phyloP scores from a whole-genome alignment of 2,329 filamentous ascomycete species.

The Colletotrichum tamarilloi region DNA sequence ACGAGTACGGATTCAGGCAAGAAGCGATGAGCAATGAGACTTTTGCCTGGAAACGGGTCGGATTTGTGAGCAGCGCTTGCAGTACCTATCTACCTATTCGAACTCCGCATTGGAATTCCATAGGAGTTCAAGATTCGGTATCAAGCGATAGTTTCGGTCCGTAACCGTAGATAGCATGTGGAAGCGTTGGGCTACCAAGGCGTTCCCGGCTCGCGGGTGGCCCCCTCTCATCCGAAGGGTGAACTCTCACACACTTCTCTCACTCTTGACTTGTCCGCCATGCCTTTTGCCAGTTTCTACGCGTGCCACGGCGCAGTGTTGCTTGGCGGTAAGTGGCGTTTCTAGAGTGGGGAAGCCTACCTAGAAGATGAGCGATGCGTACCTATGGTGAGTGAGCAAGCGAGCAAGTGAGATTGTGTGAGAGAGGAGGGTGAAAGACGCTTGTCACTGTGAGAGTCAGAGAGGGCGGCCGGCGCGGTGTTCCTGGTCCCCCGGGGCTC shows the following conservation, averaged over 20 bases:
- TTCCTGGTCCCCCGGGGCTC: not conserved
- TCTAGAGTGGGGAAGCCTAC: not conserved
- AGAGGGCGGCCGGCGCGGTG: slow-evolving; percentile 2
- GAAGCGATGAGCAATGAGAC: not conserved
- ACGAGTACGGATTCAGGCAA: not conserved
- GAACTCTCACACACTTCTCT: not conserved
- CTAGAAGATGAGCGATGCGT: not conserved
- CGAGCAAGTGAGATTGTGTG: no score
- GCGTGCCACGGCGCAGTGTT: not conserved
- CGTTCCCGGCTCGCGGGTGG: not conserved
- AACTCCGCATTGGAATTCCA: not conserved
- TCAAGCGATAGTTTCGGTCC: not conserved
- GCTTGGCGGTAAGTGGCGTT: slow-evolving; percentile 11
- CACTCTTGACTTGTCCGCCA: not conserved
- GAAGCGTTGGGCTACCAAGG: not conserved
- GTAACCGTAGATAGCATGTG: not conserved
- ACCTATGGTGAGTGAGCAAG: no score
- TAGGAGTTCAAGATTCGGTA: not conserved
- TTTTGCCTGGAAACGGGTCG: no score
- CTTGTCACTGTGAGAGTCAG: not conserved
- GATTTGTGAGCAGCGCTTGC: not conserved
- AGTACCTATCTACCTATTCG: not conserved
- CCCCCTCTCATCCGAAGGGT: not conserved
- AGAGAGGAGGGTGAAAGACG: no score
- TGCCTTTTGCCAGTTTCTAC: not conserved